A percentile compares a stretch with the other conserved stretches of the same genome.
These are phyloP conservation scores for Neltuma alba DNA, from an alignment of 306 rosid genomes.

Conservation along the genomic window DNA sequence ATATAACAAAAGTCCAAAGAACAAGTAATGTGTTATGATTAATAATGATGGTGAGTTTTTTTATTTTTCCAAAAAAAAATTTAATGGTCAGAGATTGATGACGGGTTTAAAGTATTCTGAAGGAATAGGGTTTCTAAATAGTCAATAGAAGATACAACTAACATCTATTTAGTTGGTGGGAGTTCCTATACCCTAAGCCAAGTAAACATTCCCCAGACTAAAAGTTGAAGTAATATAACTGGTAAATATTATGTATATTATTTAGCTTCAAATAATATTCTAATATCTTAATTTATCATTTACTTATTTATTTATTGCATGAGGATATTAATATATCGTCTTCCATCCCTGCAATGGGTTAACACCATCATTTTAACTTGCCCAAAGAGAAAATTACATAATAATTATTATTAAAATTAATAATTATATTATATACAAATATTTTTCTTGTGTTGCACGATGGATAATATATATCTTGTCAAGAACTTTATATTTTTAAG, in stretches of 20 bases:
- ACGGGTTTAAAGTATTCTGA: neutral
- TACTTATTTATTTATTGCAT: too few relatives aligned
- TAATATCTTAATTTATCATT: neutral
- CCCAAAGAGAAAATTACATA: neutral
- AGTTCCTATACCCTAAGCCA: slow-evolving; percentile 47
- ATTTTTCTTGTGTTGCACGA: neutral
- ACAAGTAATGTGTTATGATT: neutral
- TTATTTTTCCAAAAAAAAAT: too few relatives aligned
- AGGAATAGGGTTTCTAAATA: neutral
- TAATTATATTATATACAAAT: neutral
- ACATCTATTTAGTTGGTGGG: slow-evolving; percentile 69
- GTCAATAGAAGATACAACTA: slow-evolving; percentile 97
- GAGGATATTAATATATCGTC: too few relatives aligned
- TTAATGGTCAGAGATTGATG: neutral
- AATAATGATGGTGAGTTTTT: neutral
- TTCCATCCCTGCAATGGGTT: neutral
- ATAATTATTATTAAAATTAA: neutral
- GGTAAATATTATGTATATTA: neutral
- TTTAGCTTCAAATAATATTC: neutral
- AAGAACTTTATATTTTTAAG: neutral
- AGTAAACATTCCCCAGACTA: slow-evolving; percentile 26
- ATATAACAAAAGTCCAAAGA: neutral
- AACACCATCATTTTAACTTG: neutral
- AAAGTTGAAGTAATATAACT: neutral
- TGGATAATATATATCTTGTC: neutral